Evolutionary conservation across 345 rosid genomes (phyloP), one percentile per base, ranked within the genome.

Genomic region (Hibiscus mutabilis): DNA sequence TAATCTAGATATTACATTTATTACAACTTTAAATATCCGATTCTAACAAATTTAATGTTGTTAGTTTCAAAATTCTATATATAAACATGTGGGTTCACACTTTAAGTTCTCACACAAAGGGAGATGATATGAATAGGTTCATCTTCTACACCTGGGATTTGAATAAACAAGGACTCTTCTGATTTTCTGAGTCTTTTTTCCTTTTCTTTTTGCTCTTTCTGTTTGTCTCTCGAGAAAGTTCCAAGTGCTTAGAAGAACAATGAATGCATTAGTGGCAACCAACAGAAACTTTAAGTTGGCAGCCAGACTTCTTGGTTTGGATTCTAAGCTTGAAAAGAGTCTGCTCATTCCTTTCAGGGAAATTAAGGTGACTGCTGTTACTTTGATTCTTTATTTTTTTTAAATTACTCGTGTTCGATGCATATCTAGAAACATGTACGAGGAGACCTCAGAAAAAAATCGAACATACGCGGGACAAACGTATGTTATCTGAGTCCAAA

Each of bases 201-300:
- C 22, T 40, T 27, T 21, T 58, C 66, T n/a, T 73, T 16, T 24
- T 35, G 0, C 8, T 51, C 21, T 51, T 40, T 56, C 7, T 22
- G 46, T 14, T 60, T 69, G 13, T 25, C 57, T 67, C 1, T 24
- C 65, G 22, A 69, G 57, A 76, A 52, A 77, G 69, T 68, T 37
- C 6, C 29, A 2, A n/a, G 24, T 64, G 29, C 22, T 37, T 33
- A 75, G 79, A 68, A 70, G 64, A 77, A 76, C 74, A 73, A 95
- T 96, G 99, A 96, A 96, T 77, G 99, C 98, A 11, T 76, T 96
- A 82, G 97, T 77, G 31, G 99, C 99, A 65, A 96, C 99, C 33
- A 96, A 90, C 85, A 87, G 99, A 76, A 96, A 96, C 84, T 96
- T 96, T 74, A 92, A 80, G 85, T 84, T 85, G 1, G 99, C 99